Percentiles rank a stretch among this genome's conserved stretches.
Evolutionary conservation across 306 rosid genomes (phyloP).

Genomic region (Quercus cerris): DNA sequence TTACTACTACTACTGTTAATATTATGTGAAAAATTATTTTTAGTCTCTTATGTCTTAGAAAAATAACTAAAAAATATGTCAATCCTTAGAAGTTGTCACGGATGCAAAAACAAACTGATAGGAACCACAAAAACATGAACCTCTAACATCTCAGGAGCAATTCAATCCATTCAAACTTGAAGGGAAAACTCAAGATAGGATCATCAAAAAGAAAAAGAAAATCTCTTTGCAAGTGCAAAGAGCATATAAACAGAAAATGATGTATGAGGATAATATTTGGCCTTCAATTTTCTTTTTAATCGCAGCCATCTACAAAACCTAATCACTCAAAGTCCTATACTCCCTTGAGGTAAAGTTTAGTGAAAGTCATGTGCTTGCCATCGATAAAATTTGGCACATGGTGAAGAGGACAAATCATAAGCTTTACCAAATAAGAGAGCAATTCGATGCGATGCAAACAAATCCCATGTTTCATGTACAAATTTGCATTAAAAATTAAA

Average conservation of each 20-base stretch:
- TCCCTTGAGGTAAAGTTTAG: neutral
- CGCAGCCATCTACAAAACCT: neutral
- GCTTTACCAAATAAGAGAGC: neutral
- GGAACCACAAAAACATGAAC: neutral
- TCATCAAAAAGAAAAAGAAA: neutral
- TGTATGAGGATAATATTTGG: neutral
- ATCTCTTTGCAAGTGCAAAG: neutral
- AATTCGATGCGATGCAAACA: neutral
- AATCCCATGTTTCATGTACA: neutral
- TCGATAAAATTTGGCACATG: neutral
- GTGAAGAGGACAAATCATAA: neutral
- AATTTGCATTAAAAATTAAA: neutral
- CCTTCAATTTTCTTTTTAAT: neutral
- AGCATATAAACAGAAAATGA: neutral
- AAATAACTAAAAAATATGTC: neutral
- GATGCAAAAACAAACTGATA: neutral
- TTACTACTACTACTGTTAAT: neutral
- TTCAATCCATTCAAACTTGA: neutral
- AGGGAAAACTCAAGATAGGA: neutral
- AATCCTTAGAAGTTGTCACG: neutral
- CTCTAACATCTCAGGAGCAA: neutral
- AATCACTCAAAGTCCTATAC: neutral
- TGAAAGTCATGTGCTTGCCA: neutral
- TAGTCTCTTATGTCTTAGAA: neutral
- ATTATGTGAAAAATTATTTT: neutral